Evolutionary conservation across 2,329 filamentous ascomycete genomes (phyloP), one percentile per base, ranked within the genome.

Genomic region (Chrysosporium keratinophilum): DNA sequence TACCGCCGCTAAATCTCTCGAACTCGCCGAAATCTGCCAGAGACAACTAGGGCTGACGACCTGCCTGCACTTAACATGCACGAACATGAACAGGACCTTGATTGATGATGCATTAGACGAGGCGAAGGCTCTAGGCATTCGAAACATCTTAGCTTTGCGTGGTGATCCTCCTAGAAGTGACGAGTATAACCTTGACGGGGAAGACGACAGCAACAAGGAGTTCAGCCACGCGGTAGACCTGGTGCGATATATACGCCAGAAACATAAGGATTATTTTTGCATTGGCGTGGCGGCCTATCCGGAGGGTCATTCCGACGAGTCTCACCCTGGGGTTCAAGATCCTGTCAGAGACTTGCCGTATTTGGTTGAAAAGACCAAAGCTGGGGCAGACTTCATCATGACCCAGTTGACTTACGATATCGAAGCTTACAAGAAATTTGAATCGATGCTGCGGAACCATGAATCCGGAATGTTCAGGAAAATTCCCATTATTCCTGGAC

Each of bases 301-400:
- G 0, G 93, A 98, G 69, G 93, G 93, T 5, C 93, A 97, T 67
- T 85, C 89, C 5, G 89, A 95, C 65, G 88, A 95, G 69, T 88
- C 84, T 57, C 85, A 94, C 68, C 91, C 91, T 1, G 87, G 94
- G 63, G 79, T 86, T 58, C 82, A 85, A 65, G 77, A 78, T 60
- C 75, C 79, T 0, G 67, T 69, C 52, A 72, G 74, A 51, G 93
- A 98, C 70, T 72, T 98, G 56, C 87, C 90, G 0, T 95, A 86
- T 64, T 76, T 98, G 52, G 81, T 95, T 10, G 89, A 95, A 61
- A 98, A 98, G 77, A 85, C 85, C 0, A 77, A 84, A 62, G 93
- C 93, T 2, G 93, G 93, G 1, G 93, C 90, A 49, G 90, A 97
- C 71, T 98, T 98, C 66, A 86, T 98, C 70, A 95, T 98, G 88